Base-by-base conservation (phyloP, 2,329 filamentous ascomycete genomes). In the Periconia sp. region DNA sequence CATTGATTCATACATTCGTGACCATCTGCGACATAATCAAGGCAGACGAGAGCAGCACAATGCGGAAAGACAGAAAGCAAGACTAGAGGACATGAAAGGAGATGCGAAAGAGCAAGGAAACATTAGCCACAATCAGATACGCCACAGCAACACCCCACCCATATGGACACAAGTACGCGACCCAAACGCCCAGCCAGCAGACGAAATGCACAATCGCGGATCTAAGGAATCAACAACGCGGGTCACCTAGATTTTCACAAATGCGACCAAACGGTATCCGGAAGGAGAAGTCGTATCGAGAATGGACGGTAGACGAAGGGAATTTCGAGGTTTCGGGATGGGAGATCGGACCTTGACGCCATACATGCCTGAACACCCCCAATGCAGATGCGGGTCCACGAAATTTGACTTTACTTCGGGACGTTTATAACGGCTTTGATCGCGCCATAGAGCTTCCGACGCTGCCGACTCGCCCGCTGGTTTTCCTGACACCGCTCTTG, bases 401-500 rank as follows among this genome's bases (percentile, higher is more conserved):
- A 50, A 38, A 40, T 39, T 31, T n/a, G 43, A 48, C 48, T 39
- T 13, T 38, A 12, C 24, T 45, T 37, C 33, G 39, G 37, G 40
- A 42, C 19, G 30, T 40, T 36, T 47, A 50, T 59, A 46, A 63
- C 39, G 65, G 52, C 45, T 68, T 68, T 7, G 61, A 45, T 22
- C 65, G 64, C 11, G 46, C 40, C 11, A 56, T 51, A 24, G 61
- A 50, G 38, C 54, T 70, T 38, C 72, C 73, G 18, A 74, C 61
- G 53, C 74, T 77, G 32, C 76, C 76, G 3, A 79, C 74, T 23
- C 76, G 66, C 23, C 76, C 76, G 44, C 76, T 78, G 12, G 75
- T 77, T 65, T 79, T 79, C 29, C 76, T 66, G 34, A 79, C 75
- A 43, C 72, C 73, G 29, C 63, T 72, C 65, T 76, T 76, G 64